These are phyloP conservation scores for Porogramme epimiltina DNA, from an alignment of 1,284 basidiomycete species.

Conservation along the genomic window DNA sequence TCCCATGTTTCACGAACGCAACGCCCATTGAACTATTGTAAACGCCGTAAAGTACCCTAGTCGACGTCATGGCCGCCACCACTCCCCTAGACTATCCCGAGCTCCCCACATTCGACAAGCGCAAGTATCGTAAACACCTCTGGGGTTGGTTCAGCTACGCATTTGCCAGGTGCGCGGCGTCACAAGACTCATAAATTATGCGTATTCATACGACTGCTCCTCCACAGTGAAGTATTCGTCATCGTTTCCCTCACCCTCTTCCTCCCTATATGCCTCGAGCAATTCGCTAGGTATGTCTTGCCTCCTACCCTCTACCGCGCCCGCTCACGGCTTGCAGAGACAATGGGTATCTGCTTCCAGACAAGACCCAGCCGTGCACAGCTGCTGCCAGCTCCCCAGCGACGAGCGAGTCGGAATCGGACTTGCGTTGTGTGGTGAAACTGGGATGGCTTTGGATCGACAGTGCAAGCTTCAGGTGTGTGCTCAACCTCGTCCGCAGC, in stretches of 20 bases:
- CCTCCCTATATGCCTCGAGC: slow-evolving; percentile 79
- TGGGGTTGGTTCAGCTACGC: slow-evolving; percentile 78
- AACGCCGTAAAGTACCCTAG: no score
- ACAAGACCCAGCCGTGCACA: slow-evolving; percentile 53
- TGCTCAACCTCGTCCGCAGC: neutral
- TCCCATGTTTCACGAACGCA: no score
- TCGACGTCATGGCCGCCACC: neutral
- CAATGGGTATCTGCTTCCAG: slow-evolving; percentile 73
- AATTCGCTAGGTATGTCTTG: slow-evolving; percentile 56
- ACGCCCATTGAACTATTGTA: no score
- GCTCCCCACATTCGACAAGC: slow-evolving; percentile 18
- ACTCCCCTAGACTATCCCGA: neutral
- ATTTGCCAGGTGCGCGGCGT: slow-evolving; percentile 61
- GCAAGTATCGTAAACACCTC: slow-evolving; percentile 44
- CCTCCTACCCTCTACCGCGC: no score
- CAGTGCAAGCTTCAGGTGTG: slow-evolving; percentile 85
- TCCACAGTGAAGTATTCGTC: slow-evolving; percentile 76
- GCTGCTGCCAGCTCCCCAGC: slow-evolving; percentile 20
- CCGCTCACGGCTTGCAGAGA: slow-evolving; percentile 44
- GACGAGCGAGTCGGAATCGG: slow-evolving; percentile 28
- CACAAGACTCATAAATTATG: no score
- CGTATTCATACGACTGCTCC: neutral
- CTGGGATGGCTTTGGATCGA: slow-evolving; percentile 83
- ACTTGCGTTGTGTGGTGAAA: slow-evolving; percentile 68
- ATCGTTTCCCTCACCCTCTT: slow-evolving; percentile 82